Evolutionary conservation across 768 basidiomycete species (phyloP).

Genomic region (Kwoniella botswanensis): DNA sequence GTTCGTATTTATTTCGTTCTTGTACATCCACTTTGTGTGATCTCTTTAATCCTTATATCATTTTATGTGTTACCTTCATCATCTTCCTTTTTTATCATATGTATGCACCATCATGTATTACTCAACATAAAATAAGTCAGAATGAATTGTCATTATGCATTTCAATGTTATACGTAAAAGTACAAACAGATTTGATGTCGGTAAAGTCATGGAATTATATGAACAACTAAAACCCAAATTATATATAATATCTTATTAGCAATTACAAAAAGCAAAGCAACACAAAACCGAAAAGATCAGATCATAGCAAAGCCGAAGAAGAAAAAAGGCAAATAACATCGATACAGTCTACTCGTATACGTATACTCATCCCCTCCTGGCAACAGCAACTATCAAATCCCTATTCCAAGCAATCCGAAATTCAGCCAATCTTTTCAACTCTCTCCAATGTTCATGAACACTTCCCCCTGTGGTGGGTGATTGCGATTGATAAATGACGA

Average conservation of each 20-base stretch:
- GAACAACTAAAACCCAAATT: neutral
- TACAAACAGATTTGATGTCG: neutral
- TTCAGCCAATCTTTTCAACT: conserved; percentile 79
- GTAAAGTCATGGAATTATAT: neutral
- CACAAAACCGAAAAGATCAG: no score
- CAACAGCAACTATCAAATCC: conserved; percentile 86
- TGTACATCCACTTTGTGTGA: no score
- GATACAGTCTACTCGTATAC: no score
- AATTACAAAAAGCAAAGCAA: no score
- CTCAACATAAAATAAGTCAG: neutral
- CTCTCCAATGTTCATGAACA: conserved; percentile 72
- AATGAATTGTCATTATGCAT: conserved; percentile 5
- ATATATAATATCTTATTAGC: neutral
- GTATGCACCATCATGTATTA: neutral
- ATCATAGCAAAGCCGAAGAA: neutral
- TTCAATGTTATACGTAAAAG: neutral
- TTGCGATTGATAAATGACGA: conserved; percentile 69
- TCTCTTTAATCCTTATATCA: neutral
- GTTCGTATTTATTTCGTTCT: neutral
- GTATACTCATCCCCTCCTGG: conserved; percentile 59
- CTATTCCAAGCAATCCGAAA: conserved; percentile 79
- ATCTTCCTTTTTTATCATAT: neutral
- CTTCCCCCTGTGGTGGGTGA: conserved; percentile 19
- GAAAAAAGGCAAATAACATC: neutral
- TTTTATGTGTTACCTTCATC: neutral